Conservation (phyloP, 2,329 filamentous ascomycete species). For the Metarhizium brunneum region DNA sequence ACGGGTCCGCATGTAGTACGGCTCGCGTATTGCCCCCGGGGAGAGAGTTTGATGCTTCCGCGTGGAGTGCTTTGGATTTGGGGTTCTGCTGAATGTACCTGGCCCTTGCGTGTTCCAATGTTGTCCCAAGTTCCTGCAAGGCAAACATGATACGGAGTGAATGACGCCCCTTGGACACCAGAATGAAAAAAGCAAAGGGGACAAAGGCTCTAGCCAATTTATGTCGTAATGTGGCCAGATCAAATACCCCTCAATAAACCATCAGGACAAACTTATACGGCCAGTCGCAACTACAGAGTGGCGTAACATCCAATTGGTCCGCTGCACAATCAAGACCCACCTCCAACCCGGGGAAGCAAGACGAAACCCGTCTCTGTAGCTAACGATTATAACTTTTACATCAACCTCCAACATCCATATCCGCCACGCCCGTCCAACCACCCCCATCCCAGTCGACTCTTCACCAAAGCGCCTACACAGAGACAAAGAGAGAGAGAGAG, state of each 20-base stretch:
- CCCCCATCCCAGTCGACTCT: too few species aligned
- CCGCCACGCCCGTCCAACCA: too few species aligned
- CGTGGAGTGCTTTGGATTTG: slow-evolving; percentile 27
- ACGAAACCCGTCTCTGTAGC: neutral
- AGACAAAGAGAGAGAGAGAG: too few species aligned
- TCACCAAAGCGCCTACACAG: too few species aligned
- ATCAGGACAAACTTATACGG: too few species aligned
- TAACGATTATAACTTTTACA: neutral
- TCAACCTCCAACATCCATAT: neutral
- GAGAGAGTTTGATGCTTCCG: slow-evolving; percentile 25
- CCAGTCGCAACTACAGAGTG: too few species aligned
- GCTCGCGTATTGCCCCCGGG: slow-evolving; percentile 39
- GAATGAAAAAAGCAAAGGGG: too few species aligned
- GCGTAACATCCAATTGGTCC: neutral
- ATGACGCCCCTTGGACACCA: too few species aligned
- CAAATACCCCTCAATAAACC: too few species aligned
- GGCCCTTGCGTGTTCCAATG: slow-evolving; percentile 22
- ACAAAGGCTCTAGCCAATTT: too few species aligned
- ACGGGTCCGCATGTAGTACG: slow-evolving; percentile 33
- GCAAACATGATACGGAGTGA: neutral
- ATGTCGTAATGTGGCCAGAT: too few species aligned
- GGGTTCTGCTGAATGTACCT: slow-evolving; percentile 28
- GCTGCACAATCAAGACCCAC: neutral
- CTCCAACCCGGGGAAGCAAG: neutral
- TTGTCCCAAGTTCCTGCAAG: slow-evolving; percentile 11